Base-by-base conservation (phyloP, 176 grass and related monocot genomes). In the Tillandsia fasciculata region DNA sequence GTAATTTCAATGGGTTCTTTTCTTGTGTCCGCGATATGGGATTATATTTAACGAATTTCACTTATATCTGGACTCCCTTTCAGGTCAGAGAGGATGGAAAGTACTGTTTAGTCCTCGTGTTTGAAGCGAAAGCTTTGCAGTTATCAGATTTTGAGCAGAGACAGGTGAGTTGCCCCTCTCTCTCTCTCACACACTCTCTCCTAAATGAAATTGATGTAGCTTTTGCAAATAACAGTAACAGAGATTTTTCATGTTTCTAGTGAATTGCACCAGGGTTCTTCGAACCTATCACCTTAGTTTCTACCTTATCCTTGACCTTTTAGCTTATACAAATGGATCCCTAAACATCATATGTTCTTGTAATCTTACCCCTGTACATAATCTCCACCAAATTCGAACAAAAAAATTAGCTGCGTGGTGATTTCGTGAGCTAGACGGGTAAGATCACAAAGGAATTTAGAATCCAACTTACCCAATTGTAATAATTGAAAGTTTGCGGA, bases 51-150 rank as follows among this genome's bases (percentile, higher is more conserved):
- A 42, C 33, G 33, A 42, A 42, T 42, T 42, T 42, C 33, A 42
- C 33, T 42, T 7, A 42, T 42, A 42, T 42, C 4, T 42, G 33
- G 6, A 42, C 33, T 42, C 4, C 33, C 2, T 56, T 64, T 86
- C 79, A 84, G 86, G 83, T 89, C 53, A 76, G 69, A 11, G 68
- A 87, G 58, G 86, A 86, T 65, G 77, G 63, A 71, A 86, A 64
- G 24, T 82, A 86, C 74, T 76, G 74, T 63, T 20, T 85, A 81
- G 70, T 84, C 75, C 92, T 89, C 78, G 81, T 70, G 26, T 83
- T 84, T 65, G 81, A 89, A 91, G 88, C 85, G 42, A 91, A 73
- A 83, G 77, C 70, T 68, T 82, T 86, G 42, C 20, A 77, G 17
- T 67, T 81, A 26, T 66, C 82, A 76, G 86, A 75, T 78, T 78